Percentiles rank a stretch among this genome's conserved stretches.
Evolutionary conservation across 2,329 filamentous ascomycete genomes (phyloP).

Genomic region (Diplocarpon rosae): DNA sequence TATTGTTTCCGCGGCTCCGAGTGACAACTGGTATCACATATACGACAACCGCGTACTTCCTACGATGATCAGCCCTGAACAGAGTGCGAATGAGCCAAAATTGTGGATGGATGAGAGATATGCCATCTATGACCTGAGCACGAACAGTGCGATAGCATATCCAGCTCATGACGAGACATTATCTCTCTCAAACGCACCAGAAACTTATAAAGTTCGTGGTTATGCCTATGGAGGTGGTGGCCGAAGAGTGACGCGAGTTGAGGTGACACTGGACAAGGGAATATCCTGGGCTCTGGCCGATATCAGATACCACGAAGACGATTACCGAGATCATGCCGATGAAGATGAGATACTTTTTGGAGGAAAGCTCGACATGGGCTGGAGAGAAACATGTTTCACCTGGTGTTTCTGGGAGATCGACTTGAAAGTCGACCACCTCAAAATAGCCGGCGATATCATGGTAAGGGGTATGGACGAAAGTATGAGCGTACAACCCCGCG

Average conservation of each 20-base stretch:
- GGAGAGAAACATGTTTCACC: conserved; percentile 73
- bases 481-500: conserved; percentile 75
- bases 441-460: conserved; percentile 58
- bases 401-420: conserved; percentile 87
- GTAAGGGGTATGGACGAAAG: conserved; percentile 84
- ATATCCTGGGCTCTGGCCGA: conserved; percentile 68
- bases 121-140: conserved; percentile 84
- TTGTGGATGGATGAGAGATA: conserved; percentile 87
- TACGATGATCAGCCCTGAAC: conserved; percentile 75
- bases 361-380: conserved; percentile 67
- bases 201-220: conserved; percentile 57
- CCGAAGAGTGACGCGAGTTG: conserved; percentile 69
- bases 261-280: conserved; percentile 74
- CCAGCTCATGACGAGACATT: conserved; percentile 69
- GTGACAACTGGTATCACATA: conserved; percentile 92
- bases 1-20: conserved; percentile 66
- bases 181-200: conserved; percentile 34
- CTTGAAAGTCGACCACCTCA: conserved; percentile 51
- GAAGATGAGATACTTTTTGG: conserved; percentile 59
- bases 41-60: conserved; percentile 87
- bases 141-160: conserved; percentile 72
- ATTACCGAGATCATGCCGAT: conserved; percentile 53
- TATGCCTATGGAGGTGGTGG: conserved; percentile 88
- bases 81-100: conserved; percentile 58
- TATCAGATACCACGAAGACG: conserved; percentile 75